These are phyloP conservation scores for Colletotrichum chrysophilum DNA, from an alignment of 2,329 filamentous ascomycete genomes.

Conservation along the genomic window DNA sequence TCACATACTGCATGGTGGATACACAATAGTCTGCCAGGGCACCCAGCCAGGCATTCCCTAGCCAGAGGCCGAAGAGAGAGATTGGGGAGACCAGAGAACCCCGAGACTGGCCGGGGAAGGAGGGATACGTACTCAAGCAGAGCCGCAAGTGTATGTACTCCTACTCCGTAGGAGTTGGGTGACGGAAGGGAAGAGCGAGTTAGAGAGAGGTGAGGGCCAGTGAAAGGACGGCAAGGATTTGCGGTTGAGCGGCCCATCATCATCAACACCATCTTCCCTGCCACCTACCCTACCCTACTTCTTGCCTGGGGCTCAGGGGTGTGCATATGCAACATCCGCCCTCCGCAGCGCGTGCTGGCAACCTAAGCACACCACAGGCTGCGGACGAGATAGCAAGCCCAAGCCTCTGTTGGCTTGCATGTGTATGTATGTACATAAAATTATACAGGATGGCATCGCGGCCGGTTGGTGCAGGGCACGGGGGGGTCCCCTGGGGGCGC, in stretches of 20 bases:
- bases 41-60: background rate
- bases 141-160: background rate
- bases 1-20: background rate
- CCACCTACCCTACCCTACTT: background rate
- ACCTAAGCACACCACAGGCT: background rate
- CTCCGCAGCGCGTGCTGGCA: background rate
- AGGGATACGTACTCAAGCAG: slow-evolving; percentile 6
- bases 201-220: background rate
- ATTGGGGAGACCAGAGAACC: background rate
- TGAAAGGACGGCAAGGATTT: slow-evolving; percentile 13
- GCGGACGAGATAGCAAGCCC: background rate
- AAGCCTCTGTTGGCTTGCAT: slow-evolving; percentile 8
- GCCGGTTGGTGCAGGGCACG: background rate
- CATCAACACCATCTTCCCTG: background rate
- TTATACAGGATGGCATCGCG: background rate
- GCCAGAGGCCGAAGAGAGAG: background rate
- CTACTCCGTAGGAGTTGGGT: background rate
- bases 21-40: slow-evolving; percentile 1
- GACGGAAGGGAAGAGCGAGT: background rate
- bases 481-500: background rate
- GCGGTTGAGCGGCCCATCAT: background rate
- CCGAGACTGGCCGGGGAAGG: background rate
- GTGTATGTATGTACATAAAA: background rate
- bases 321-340: background rate
- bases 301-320: background rate